These are phyloP conservation scores for Starmera pachycereana DNA, from an alignment of 805 yeast species.

Conservation along the genomic window DNA sequence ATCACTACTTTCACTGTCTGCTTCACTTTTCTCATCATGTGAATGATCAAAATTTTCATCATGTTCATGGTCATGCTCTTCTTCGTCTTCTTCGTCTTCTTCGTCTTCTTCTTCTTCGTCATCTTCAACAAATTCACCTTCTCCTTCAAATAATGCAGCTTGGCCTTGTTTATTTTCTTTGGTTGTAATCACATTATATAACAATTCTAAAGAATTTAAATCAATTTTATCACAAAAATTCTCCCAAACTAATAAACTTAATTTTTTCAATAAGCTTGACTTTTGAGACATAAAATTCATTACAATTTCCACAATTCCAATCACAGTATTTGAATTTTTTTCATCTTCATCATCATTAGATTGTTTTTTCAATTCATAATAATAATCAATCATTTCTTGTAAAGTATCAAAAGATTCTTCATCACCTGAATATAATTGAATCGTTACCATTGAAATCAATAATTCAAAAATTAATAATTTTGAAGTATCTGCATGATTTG, in stretches of 20 bases:
- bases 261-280: conserved; percentile 44
- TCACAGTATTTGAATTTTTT: conserved; percentile 32
- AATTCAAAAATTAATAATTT: conserved; percentile 62
- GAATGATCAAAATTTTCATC: conserved; percentile 21
- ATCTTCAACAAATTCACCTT: conserved; percentile 36
- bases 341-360: conserved; percentile 29
- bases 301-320: conserved; percentile 47
- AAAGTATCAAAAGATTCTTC: conserved; percentile 67
- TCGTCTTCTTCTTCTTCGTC: conserved; percentile 32
- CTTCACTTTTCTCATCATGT: conserved; percentile 21
- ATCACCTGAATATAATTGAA: conserved; percentile 71
- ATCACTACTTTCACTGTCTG: conserved; percentile 22
- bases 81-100: conserved; percentile 26
- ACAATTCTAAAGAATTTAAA: conserved; percentile 32
- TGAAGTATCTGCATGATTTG: conserved; percentile 15
- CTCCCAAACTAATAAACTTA: conserved; percentile 48
- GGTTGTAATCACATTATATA: conserved; percentile 47
- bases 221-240: conserved; percentile 39
- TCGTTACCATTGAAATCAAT: conserved; percentile 61
- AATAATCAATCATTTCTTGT: conserved; percentile 60
- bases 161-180: conserved; percentile 81
- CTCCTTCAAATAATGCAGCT: conserved; percentile 60
- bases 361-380: conserved; percentile 31
- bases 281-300: conserved; percentile 47
- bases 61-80: conserved; percentile 22